Evolutionary conservation across 2,329 filamentous ascomycete genomes (phyloP), one percentile per base, ranked within the genome.

Genomic region (Zelopaecilomyces penicillatus): DNA sequence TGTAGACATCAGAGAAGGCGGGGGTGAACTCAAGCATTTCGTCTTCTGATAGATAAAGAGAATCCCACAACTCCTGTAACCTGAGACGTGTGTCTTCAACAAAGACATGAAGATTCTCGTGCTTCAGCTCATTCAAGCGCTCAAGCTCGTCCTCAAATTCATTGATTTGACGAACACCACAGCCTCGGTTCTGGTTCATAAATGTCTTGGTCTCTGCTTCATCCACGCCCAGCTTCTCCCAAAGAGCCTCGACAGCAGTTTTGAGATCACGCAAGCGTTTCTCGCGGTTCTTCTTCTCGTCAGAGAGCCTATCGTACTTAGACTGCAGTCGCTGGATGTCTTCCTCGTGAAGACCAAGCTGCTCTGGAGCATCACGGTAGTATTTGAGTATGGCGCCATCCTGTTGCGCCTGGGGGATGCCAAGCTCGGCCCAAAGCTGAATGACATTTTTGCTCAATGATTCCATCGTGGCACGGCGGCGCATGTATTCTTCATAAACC

Each of bases 11-110:
- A 8, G 89, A 95, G 62, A 97, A 97, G 36, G 90, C 93, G 0
- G 94, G 93, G 0, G 90, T 93, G 56, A 98, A 98, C 54, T 96
- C 90, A 45, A 97, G 79, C 90, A 97, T 97, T 68, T 98, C 93
- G 58, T 98, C 93, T 61, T 98, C 93, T 0, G 87, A 95, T 60
- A 94, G 90, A 69, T 93, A 97, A 2, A 98, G 70, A 0, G 80
- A 75, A 60, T 98, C 93, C 93, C 94, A 98, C 1, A 98, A 78
- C 59, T 94, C 90, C 64, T 97, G 91, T 8, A 98, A 75, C 60
- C 87, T 87, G 66, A 82, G 86, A 35, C 94, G 80, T 19, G 91
- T 85, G 68, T 98, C 93, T 62, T 97, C 93, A 8, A 98, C 88
- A 57, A 98, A 98, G 4, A 97, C 67, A 60, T 96, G 90, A 50